A percentile compares a stretch with the other conserved stretches of the same genome.
These are phyloP conservation scores for Aspergillus neotritici DNA, from an alignment of 2,329 filamentous ascomycete genomes.

Conservation along the genomic window DNA sequence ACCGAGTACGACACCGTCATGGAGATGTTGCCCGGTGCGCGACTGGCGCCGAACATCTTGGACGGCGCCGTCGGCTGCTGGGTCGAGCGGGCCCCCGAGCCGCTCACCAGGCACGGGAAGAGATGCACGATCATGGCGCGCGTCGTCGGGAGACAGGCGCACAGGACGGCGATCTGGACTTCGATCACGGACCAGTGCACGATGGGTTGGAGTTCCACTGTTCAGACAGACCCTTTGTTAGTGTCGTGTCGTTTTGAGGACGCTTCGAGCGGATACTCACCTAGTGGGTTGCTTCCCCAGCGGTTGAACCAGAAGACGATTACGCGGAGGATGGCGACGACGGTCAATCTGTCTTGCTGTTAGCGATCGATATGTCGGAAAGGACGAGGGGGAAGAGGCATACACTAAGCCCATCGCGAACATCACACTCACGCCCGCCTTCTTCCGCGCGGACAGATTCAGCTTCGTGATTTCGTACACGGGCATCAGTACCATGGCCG, in stretches of 20 bases:
- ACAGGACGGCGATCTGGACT: slow-evolving; percentile 21
- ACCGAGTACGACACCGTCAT: slow-evolving; percentile 22
- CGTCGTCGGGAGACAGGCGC: slow-evolving; percentile 22
- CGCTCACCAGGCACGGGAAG: slow-evolving; percentile 15
- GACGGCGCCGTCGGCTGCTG: slow-evolving; percentile 2
- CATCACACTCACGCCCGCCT: slow-evolving; percentile 14
- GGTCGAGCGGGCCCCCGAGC: slow-evolving; percentile 9
- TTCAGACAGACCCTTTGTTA: not conserved
- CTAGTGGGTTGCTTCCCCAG: slow-evolving; percentile 17
- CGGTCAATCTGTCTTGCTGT: slow-evolving; percentile 11
- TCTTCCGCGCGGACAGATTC: slow-evolving; percentile 13
- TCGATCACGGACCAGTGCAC: slow-evolving; percentile 27
- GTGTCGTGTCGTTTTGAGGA: not conserved
- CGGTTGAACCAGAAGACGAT: slow-evolving; percentile 23
- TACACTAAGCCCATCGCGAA: slow-evolving; percentile 18
- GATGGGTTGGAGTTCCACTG: slow-evolving; percentile 19
- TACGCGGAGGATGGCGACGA: slow-evolving; percentile 23
- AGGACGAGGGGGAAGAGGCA: not conserved
- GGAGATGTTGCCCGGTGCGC: slow-evolving; percentile 15
- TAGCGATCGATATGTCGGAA: not conserved
- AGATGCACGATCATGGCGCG: slow-evolving; percentile 18
- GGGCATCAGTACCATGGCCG: slow-evolving; percentile 18
- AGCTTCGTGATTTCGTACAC: slow-evolving; percentile 18
- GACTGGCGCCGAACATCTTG: slow-evolving; percentile 3
- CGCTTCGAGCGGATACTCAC: not conserved